A percentile compares a stretch with the other conserved stretches of the same genome.
phyloP scores from a whole-genome alignment of 768 basidiomycete genomes.

The Hericium coralloides region DNA sequence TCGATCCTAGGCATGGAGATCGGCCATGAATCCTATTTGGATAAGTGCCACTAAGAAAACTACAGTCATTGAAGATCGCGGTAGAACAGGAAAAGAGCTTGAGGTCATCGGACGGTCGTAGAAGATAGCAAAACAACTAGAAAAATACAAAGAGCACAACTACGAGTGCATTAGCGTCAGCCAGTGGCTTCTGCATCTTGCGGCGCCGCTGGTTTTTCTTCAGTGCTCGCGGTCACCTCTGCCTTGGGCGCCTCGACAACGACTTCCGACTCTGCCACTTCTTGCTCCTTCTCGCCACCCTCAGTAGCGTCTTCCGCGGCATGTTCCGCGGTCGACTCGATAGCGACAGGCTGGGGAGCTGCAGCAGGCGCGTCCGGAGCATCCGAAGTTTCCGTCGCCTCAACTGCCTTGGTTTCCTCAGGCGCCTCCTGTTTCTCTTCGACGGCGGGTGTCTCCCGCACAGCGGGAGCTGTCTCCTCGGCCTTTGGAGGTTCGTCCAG shows the following conservation, averaged over 20 bases:
- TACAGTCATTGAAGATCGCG: no score
- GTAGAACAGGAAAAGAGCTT: no score
- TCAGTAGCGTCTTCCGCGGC: constrained; percentile 8
- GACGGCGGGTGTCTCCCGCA: background rate
- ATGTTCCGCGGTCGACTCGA: constrained; percentile 2
- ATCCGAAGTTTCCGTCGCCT: background rate
- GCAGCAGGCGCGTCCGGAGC: background rate
- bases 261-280: constrained; percentile 11
- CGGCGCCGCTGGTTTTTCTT: background rate
- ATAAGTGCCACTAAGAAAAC: no score
- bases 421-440: background rate
- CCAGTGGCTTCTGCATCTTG: background rate
- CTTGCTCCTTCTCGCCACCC: background rate
- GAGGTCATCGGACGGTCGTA: no score
- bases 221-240: background rate
- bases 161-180: no score
- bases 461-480: background rate
- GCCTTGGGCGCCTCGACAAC: constrained; percentile 4
- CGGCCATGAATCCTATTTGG: no score
- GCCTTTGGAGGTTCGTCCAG: background rate
- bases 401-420: background rate
- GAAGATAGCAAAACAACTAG: no score
- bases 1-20: no score
- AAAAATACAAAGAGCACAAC: no score
- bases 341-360: background rate